Conservation (phyloP, 352 stramenopile genomes). For the Phytophthora citricola region DNA sequence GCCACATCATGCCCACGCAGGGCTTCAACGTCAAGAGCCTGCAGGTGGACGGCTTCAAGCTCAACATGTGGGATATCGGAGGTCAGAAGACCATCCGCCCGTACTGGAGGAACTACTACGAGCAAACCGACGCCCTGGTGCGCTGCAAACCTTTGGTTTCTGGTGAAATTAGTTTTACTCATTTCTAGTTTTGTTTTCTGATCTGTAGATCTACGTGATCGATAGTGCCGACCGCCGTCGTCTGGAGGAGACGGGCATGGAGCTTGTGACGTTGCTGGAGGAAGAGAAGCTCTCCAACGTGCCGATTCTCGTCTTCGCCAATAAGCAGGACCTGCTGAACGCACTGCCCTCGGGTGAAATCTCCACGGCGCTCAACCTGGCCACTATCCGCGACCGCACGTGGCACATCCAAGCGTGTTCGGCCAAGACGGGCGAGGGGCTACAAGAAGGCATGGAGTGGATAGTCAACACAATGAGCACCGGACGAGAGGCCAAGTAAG, state of each 20-base stretch:
- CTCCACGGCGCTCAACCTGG: constrained; percentile 90
- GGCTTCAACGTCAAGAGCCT: constrained; percentile 98
- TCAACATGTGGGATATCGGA: constrained; percentile 99
- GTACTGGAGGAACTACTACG: constrained; percentile 99
- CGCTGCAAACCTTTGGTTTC: constrained; percentile 1
- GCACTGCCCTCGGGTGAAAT: constrained; percentile 91
- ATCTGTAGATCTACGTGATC: constrained; percentile 93
- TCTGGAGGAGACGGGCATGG: constrained; percentile 94
- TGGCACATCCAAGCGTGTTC: constrained; percentile 93
- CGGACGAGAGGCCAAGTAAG: constrained; percentile 77
- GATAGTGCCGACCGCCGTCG: constrained; percentile 92
- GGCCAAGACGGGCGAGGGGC: constrained; percentile 89
- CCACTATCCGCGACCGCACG: constrained; percentile 88
- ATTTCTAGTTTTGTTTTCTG: too few species aligned
- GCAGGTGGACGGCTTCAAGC: constrained; percentile 96
- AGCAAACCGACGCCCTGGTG: constrained; percentile 95
- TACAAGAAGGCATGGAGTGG: constrained; percentile 91
- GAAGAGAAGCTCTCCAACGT: constrained; percentile 95
- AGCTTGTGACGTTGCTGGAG: constrained; percentile 93
- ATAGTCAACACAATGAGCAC: constrained; percentile 87
- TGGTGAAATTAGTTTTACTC: too few species aligned
- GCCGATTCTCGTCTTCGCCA: constrained; percentile 95
- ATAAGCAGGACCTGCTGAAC: constrained; percentile 97
- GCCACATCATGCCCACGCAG: constrained; percentile 93
- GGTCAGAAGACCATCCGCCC: constrained; percentile 98